phyloP scores from a whole-genome alignment of 352 stramenopile species.

The Pythium utonaiense region DNA sequence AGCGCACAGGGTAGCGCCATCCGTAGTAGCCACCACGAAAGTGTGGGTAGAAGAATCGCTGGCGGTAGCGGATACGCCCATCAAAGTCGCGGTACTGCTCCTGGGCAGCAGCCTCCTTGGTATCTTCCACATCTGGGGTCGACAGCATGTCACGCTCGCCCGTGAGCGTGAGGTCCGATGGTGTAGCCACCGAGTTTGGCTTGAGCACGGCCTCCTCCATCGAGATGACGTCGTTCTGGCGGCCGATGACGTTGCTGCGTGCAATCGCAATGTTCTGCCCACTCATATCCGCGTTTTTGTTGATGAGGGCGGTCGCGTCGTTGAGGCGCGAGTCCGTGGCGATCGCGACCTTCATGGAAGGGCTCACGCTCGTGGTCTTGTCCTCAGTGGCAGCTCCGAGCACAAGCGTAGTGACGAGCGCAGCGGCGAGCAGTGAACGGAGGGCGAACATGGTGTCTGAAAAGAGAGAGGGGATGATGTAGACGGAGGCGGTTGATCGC shows the following conservation, averaged over 20 bases:
- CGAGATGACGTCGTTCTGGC: slow-evolving; percentile 8
- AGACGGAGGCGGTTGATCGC: neutral
- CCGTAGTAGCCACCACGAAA: slow-evolving; percentile 31
- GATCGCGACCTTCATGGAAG: neutral
- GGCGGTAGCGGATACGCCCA: slow-evolving; percentile 13
- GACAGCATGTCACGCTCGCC: slow-evolving; percentile 11
- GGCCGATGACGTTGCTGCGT: slow-evolving; percentile 15
- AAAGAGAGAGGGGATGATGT: neutral
- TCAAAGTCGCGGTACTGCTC: neutral
- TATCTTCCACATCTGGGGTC: slow-evolving; percentile 1
- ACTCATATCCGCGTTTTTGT: slow-evolving; percentile 14
- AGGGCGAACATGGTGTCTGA: neutral
- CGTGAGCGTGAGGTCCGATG: slow-evolving; percentile 10
- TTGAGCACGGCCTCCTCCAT: neutral
- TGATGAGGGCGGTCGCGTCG: slow-evolving; percentile 12
- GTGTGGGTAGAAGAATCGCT: slow-evolving; percentile 32
- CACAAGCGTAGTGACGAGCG: slow-evolving; percentile 6
- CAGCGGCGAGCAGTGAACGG: slow-evolving; percentile 8
- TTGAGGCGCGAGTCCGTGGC: slow-evolving; percentile 5
- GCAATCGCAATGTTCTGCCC: slow-evolving; percentile 15
- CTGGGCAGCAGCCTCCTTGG: neutral
- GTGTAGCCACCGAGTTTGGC: neutral
- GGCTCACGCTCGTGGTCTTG: neutral
- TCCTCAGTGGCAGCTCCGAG: neutral
- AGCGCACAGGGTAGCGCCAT: slow-evolving; percentile 39